phyloP scores from a whole-genome alignment of 2,329 filamentous ascomycete species.

The Venturiaceae sp. region DNA sequence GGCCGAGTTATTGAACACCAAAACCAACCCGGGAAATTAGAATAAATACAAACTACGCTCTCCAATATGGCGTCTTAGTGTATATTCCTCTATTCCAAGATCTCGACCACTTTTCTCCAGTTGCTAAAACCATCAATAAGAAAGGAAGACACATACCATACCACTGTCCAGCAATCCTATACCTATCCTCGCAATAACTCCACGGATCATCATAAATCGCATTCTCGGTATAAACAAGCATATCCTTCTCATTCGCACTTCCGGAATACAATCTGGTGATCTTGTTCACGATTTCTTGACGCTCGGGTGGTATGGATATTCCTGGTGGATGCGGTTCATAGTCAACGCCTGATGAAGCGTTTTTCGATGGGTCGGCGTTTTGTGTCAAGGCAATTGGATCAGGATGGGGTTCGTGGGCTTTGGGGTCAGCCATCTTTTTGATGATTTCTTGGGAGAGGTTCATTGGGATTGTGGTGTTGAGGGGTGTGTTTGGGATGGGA shows the following conservation, averaged over 20 bases:
- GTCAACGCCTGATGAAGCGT: slow-evolving; percentile 19
- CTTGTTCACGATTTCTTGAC: slow-evolving; percentile 30
- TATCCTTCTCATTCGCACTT: slow-evolving; percentile 37
- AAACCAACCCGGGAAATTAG: neutral
- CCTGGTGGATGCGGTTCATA: slow-evolving; percentile 23
- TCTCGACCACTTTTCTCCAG: too few relatives aligned
- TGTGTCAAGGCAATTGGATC: slow-evolving; percentile 19
- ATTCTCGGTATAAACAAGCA: slow-evolving; percentile 37
- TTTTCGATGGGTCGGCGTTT: slow-evolving; percentile 17
- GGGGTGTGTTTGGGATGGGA: neutral
- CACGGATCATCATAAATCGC: slow-evolving; percentile 39
- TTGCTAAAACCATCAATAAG: too few relatives aligned
- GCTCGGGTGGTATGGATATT: slow-evolving; percentile 22
- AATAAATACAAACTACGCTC: neutral
- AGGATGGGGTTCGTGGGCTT: slow-evolving; percentile 7
- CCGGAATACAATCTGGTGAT: slow-evolving; percentile 38
- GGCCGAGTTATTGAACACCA: too few relatives aligned
- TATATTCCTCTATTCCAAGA: too few relatives aligned
- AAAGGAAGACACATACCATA: slow-evolving; percentile 21
- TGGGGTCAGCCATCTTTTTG: neutral
- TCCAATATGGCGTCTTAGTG: too few relatives aligned
- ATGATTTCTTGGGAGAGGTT: neutral
- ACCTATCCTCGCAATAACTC: slow-evolving; percentile 39
- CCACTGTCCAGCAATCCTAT: slow-evolving; percentile 43
- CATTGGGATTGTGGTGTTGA: neutral